phyloP scores from a whole-genome alignment of 345 rosid species.

The Salix arbutifolia region DNA sequence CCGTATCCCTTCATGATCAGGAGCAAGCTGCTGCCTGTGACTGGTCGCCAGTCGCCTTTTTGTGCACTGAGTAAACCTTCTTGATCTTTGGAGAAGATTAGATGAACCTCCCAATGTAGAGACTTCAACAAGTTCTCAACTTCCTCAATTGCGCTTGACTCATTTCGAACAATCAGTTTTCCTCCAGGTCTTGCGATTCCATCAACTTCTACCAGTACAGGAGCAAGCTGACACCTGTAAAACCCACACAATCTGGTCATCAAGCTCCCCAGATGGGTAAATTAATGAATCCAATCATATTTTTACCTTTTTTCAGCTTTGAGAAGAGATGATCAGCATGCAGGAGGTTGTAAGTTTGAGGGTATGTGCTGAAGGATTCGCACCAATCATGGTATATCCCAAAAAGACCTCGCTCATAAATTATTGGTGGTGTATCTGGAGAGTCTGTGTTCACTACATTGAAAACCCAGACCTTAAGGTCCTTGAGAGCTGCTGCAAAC shows the following conservation, averaged over 20 bases:
- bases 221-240: constrained; percentile 72
- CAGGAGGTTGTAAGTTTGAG: constrained; percentile 74
- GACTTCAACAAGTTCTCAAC: constrained; percentile 75
- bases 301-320: constrained; percentile 56
- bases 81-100: constrained; percentile 65
- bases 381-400: constrained; percentile 97
- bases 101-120: constrained; percentile 72
- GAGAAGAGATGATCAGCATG: constrained; percentile 96
- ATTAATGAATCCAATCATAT: not conserved
- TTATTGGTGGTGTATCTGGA: constrained; percentile 86
- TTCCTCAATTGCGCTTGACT: constrained; percentile 56
- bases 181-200: constrained; percentile 93
- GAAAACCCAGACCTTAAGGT: constrained; percentile 71
- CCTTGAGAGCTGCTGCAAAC: constrained; percentile 81
- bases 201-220: constrained; percentile 85
- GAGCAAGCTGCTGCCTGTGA: constrained; percentile 30
- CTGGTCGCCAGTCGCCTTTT: constrained; percentile 88
- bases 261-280: not conserved
- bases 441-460: constrained; percentile 75
- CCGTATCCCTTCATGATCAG: constrained; percentile 16
- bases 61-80: constrained; percentile 87
- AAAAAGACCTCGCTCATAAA: constrained; percentile 80
- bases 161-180: constrained; percentile 69
- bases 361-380: constrained; percentile 88
- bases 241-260: not conserved